These are phyloP conservation scores for Sporothrix humicola DNA, from an alignment of 2,329 filamentous ascomycete genomes.

Conservation along the genomic window DNA sequence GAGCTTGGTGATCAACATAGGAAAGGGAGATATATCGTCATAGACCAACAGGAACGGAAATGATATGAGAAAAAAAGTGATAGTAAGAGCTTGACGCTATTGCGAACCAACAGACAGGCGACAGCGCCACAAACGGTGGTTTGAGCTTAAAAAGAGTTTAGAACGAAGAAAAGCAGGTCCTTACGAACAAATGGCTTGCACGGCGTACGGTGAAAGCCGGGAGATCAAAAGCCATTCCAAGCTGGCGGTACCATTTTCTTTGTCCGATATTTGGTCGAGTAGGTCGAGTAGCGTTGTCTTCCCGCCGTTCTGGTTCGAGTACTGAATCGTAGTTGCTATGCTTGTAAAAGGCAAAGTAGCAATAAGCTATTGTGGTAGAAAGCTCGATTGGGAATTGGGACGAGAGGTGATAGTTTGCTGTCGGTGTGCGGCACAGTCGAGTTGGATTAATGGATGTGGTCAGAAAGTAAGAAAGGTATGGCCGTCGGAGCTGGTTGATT, in stretches of 20 bases:
- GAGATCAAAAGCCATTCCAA: background rate
- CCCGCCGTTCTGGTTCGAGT: background rate
- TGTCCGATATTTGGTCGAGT: background rate
- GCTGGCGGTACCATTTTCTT: slow-evolving; percentile 11
- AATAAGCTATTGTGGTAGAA: too few relatives aligned
- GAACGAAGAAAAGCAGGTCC: too few relatives aligned
- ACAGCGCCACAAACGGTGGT: too few relatives aligned
- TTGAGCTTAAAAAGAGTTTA: too few relatives aligned
- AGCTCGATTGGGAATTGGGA: background rate
- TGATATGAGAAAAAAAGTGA: background rate
- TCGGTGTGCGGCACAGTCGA: slow-evolving; percentile 1
- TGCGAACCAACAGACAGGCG: too few relatives aligned
- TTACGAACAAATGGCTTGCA: too few relatives aligned
- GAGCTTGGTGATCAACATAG: background rate
- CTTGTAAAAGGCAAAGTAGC: too few relatives aligned
- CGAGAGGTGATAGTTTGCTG: background rate
- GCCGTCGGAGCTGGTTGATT: background rate
- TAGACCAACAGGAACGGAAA: too few relatives aligned
- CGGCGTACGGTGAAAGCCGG: background rate
- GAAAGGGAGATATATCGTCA: too few relatives aligned
- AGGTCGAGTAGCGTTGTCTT: background rate
- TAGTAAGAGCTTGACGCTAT: background rate
- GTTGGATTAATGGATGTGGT: background rate
- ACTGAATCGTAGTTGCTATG: too few relatives aligned
- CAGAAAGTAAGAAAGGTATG: too few relatives aligned